Evolutionary conservation across 305 asterid genomes (phyloP).

Genomic region (Euphrasia arctica): DNA sequence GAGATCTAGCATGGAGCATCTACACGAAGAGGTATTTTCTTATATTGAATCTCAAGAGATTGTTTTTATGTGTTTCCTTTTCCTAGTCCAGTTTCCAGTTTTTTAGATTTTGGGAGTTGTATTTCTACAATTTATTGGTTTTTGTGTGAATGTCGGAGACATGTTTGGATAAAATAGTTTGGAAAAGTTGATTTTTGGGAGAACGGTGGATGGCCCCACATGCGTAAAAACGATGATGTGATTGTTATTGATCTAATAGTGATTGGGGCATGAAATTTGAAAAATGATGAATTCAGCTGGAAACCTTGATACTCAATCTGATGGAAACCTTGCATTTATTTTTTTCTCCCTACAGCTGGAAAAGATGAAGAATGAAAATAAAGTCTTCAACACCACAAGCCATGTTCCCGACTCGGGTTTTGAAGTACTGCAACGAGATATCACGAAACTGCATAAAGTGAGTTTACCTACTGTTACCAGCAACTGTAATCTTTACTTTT

Average conservation of each 20-base stretch:
- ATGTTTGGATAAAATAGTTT: not conserved
- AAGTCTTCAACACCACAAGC: constrained; percentile 33
- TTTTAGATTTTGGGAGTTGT: not conserved
- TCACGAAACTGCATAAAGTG: constrained; percentile 66
- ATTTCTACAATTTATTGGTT: not conserved
- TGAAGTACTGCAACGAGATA: constrained; percentile 53
- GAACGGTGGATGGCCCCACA: not conserved
- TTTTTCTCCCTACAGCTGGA: constrained; percentile 59
- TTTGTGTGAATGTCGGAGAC: not conserved
- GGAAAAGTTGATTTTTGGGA: not conserved
- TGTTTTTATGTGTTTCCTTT: not conserved
- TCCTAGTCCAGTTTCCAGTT: too few species aligned
- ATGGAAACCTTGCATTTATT: constrained; percentile 8
- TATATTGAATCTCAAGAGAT: constrained; percentile 8
- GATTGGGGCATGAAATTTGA: not conserved
- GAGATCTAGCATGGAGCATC: constrained; percentile 80
- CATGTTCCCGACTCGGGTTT: constrained; percentile 60
- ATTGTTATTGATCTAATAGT: not conserved
- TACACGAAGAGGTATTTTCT: constrained; percentile 76
- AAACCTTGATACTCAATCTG: not conserved
- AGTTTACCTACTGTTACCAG: constrained; percentile 25
- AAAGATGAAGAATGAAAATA: constrained; percentile 89
- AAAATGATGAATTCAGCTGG: too few species aligned
- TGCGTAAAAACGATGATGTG: too few species aligned
- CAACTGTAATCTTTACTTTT: constrained; percentile 11